phyloP scores from a whole-genome alignment of 75 land plant species.

The Larix kaempferi region DNA sequence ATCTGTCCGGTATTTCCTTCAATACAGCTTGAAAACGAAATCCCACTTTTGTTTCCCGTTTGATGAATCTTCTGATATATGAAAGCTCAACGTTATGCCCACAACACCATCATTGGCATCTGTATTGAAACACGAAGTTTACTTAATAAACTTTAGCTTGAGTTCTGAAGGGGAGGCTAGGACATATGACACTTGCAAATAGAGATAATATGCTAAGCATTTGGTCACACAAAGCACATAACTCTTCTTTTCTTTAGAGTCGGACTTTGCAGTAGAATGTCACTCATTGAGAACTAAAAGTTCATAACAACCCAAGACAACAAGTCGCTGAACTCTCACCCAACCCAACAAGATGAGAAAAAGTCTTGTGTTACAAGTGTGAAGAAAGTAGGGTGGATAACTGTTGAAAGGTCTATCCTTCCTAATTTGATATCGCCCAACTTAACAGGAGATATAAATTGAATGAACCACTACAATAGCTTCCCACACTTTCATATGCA shows the following conservation, averaged over 20 bases:
- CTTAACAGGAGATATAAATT: background rate
- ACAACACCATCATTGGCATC: constrained; percentile 1
- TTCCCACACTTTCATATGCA: background rate
- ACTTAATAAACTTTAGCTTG: background rate
- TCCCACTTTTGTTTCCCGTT: too few species aligned
- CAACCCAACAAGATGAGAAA: constrained; percentile 2
- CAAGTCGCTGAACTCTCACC: constrained; percentile 1
- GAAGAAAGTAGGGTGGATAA: background rate
- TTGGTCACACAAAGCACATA: too few species aligned
- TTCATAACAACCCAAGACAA: background rate
- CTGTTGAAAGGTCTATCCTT: background rate
- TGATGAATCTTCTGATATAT: too few species aligned
- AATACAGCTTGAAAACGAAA: too few species aligned
- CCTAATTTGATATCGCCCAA: background rate
- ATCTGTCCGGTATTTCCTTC: too few species aligned
- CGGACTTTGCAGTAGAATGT: background rate
- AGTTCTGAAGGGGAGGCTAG: background rate
- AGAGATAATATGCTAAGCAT: background rate
- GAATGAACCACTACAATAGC: background rate
- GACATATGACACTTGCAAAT: constrained; percentile 5
- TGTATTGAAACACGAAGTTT: constrained; percentile 4
- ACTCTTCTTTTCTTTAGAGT: too few species aligned
- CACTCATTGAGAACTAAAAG: background rate
- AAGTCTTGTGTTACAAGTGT: too few species aligned
- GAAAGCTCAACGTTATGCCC: background rate